Evolutionary conservation across 192 early-diverging fungal species (phyloP).

Genomic region (Rhizophagus clarus): DNA sequence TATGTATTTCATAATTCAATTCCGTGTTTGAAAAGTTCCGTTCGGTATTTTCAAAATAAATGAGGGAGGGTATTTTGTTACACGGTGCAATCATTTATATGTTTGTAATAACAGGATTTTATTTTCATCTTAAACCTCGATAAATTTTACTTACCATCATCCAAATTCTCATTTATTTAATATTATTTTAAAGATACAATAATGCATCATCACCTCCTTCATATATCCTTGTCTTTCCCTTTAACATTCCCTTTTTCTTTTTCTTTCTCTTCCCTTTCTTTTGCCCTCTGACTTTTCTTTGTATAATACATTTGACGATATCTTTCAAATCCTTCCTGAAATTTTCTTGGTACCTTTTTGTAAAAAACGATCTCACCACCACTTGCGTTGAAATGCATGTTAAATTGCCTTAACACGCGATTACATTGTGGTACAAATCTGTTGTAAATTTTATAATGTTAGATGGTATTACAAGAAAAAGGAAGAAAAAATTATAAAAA

Average conservation of each 20-base stretch:
- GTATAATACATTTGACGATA: slow-evolving; percentile 23
- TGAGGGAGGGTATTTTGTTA: neutral
- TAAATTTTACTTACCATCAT: neutral
- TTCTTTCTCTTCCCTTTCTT: slow-evolving; percentile 16
- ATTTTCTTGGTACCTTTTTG: slow-evolving; percentile 52
- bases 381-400: slow-evolving; percentile 58
- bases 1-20: neutral
- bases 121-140: neutral
- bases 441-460: neutral
- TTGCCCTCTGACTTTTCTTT: slow-evolving; percentile 25
- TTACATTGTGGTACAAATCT: slow-evolving; percentile 66
- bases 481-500: neutral
- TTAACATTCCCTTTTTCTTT: slow-evolving; percentile 38
- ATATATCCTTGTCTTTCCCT: neutral
- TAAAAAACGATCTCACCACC: slow-evolving; percentile 52
- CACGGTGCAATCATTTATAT: slow-evolving; percentile 1
- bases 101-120: neutral
- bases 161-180: slow-evolving; percentile 6
- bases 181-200: neutral
- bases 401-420: slow-evolving; percentile 54
- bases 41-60: neutral
- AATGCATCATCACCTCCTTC: neutral
- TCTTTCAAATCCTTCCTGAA: slow-evolving; percentile 55
- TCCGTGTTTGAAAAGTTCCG: neutral
- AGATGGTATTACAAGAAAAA: neutral